Conservation (phyloP, 2,329 filamentous ascomycete species). For the Aureobasidium sp. region DNA sequence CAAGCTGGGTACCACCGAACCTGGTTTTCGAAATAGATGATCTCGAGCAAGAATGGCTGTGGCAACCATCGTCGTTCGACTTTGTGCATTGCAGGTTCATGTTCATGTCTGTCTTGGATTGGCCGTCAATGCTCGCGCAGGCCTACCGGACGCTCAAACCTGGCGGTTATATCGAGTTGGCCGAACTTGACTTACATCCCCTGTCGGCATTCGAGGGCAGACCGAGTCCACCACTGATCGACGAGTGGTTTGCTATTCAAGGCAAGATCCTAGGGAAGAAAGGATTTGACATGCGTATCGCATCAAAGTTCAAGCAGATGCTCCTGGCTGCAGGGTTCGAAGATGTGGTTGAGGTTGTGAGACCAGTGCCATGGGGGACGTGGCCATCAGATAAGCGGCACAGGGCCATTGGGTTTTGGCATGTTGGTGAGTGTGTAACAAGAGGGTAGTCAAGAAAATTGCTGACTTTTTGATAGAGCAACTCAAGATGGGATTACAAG, state of each 20-base stretch:
- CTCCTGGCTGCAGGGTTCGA: constrained; percentile 12
- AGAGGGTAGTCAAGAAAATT: background rate
- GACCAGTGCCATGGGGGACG: constrained; percentile 12
- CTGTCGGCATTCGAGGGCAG: constrained; percentile 26
- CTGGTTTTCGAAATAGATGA: constrained; percentile 25
- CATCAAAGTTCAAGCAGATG: constrained; percentile 1
- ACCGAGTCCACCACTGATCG: constrained; percentile 16
- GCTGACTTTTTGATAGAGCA: constrained; percentile 9
- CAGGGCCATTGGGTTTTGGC: constrained; percentile 12
- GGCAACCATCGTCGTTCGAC: constrained; percentile 27
- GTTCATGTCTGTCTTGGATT: constrained; percentile 20
- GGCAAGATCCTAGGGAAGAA: background rate
- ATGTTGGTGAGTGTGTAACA: constrained; percentile 6
- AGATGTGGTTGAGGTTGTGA: constrained; percentile 5
- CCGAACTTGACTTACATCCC: constrained; percentile 26
- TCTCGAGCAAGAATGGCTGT: constrained; percentile 24
- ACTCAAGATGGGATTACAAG: constrained; percentile 12
- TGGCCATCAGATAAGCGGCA: constrained; percentile 9
- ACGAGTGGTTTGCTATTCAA: constrained; percentile 6
- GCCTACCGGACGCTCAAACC: constrained; percentile 25
- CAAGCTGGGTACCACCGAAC: constrained; percentile 22
- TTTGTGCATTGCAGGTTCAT: constrained; percentile 35
- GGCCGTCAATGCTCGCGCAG: constrained; percentile 16
- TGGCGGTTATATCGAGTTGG: constrained; percentile 31
- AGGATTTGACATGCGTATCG: constrained; percentile 11